Evolutionary conservation across 2,329 filamentous ascomycete species (phyloP).

Genomic region (Whalleya microplaca): DNA sequence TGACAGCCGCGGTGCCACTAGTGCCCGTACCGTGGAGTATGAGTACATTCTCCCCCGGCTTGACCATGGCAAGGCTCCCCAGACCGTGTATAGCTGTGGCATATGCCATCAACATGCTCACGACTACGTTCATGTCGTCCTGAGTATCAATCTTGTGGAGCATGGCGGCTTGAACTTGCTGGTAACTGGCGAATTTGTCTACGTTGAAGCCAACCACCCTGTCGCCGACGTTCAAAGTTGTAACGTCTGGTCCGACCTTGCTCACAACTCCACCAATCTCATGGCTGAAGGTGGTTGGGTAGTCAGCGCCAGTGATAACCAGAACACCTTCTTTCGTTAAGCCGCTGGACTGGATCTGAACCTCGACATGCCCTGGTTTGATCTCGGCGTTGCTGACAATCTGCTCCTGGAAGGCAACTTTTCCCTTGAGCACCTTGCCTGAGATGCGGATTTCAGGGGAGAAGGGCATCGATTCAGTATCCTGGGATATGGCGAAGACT

Average conservation of each 20-base stretch:
- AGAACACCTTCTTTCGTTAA: no score
- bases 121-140: constrained; percentile 16
- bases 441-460: constrained; percentile 16
- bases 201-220: constrained; percentile 27
- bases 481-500: constrained; percentile 12
- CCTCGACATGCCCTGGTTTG: no score
- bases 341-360: no score
- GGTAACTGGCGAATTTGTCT: constrained; percentile 23
- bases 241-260: constrained; percentile 23
- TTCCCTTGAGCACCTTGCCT: constrained; percentile 22
- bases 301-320: no score
- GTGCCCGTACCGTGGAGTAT: no score
- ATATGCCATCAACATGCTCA: constrained; percentile 18
- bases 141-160: constrained; percentile 20
- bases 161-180: constrained; percentile 19
- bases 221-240: constrained; percentile 28
- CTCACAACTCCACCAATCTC: no score
- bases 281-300: no score
- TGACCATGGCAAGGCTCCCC: no score
- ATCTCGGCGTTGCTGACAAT: no score
- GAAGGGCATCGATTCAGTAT: constrained; percentile 21
- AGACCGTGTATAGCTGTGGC: constrained; percentile 24
- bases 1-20: no score
- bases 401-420: no score
- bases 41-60: no score